Evolutionary conservation across 1,284 basidiomycete genomes (phyloP).

Genomic region (Sporisorium reilianum): DNA sequence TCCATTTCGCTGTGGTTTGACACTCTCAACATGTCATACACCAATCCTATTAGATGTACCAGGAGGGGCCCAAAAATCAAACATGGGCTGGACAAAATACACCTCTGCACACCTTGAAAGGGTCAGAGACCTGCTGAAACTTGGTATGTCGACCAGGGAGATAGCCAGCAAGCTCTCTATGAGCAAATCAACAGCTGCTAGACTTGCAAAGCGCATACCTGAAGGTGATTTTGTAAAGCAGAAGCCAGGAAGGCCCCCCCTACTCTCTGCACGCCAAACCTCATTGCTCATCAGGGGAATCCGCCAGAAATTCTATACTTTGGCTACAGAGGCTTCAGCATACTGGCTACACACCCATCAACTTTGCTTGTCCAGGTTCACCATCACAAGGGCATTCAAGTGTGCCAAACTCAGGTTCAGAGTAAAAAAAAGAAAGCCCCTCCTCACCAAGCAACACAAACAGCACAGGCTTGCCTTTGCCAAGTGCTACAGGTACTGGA

Average conservation of each 20-base stretch:
- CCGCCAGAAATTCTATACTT: neutral
- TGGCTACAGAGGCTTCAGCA: neutral
- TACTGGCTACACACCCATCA: constrained; percentile 1
- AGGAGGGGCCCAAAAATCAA: no score
- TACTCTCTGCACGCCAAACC: neutral
- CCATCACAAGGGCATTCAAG: neutral
- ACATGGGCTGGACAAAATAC: no score
- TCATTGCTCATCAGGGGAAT: neutral
- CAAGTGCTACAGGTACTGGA: constrained; percentile 7
- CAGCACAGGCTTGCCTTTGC: neutral
- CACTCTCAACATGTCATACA: no score
- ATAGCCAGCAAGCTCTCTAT: no score
- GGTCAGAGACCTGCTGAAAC: no score
- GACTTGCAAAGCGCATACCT: no score
- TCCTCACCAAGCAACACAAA: neutral
- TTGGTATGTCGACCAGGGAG: neutral
- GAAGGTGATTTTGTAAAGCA: neutral
- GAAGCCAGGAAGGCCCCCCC: neutral
- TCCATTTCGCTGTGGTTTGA: no score
- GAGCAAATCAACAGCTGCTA: neutral
- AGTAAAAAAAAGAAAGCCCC: neutral
- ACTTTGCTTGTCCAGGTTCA: constrained; percentile 1
- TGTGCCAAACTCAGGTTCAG: neutral
- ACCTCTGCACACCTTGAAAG: no score
- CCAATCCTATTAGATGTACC: no score